Percentiles rank a stretch among this genome's conserved stretches.
Evolutionary conservation across 2,329 filamentous ascomycete genomes (phyloP).

Genomic region (Fusarium sp.): DNA sequence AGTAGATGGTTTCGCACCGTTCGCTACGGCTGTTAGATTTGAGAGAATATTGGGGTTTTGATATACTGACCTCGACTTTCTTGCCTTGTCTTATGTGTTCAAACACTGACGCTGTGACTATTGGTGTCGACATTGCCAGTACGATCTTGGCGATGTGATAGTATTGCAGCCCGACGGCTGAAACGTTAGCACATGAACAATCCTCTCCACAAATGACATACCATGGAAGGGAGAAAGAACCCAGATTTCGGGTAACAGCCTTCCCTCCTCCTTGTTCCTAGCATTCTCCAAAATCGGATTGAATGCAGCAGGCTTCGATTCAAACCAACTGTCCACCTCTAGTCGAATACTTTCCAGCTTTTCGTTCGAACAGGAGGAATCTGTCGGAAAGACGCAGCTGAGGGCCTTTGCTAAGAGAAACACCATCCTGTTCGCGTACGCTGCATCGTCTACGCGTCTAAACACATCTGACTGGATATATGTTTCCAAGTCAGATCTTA

Average conservation of each 20-base stretch:
- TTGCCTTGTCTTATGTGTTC: constrained; percentile 4
- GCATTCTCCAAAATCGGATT: neutral
- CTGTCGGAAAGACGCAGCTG: neutral
- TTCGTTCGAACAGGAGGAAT: neutral
- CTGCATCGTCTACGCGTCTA: neutral
- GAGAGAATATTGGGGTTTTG: too few relatives aligned
- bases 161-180: neutral
- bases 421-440: constrained; percentile 1
- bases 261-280: neutral
- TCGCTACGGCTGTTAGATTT: neutral
- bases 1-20: neutral
- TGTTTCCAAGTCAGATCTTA: neutral
- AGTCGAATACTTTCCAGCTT: neutral
- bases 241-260: neutral
- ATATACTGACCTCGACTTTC: neutral
- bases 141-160: constrained; percentile 6
- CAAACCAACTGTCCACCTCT: neutral
- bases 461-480: constrained; percentile 1
- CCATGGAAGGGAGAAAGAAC: constrained; percentile 4
- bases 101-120: neutral
- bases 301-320: neutral
- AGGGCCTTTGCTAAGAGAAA: neutral
- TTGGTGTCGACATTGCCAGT: neutral
- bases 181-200: neutral
- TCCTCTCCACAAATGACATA: neutral